These are phyloP conservation scores for Neurospora sp. DNA, from an alignment of 2,329 filamentous ascomycete species.

Conservation along the genomic window DNA sequence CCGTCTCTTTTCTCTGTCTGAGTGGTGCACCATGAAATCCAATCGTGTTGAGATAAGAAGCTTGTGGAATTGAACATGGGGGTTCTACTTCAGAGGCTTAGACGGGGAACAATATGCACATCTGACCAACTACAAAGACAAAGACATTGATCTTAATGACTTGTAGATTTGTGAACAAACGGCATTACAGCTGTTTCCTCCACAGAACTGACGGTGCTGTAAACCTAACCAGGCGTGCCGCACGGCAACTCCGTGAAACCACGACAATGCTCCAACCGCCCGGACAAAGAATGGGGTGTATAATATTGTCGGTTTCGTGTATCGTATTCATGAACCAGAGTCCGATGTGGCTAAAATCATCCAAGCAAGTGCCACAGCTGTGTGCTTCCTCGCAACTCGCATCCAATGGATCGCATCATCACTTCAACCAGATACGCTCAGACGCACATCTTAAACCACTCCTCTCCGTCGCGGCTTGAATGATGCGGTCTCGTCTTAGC, in stretches of 20 bases:
- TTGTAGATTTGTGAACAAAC: neutral
- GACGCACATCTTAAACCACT: neutral
- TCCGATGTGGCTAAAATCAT: neutral
- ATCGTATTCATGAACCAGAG: neutral
- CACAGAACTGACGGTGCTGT: neutral
- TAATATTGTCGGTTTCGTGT: neutral
- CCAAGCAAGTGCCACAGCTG: neutral
- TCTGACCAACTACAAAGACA: neutral
- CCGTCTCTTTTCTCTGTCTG: neutral
- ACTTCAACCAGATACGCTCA: neutral
- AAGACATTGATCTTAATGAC: neutral
- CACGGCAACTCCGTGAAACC: neutral
- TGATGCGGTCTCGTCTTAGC: neutral
- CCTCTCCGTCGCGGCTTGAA: neutral
- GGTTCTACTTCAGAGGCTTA: neutral
- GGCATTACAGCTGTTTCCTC: neutral
- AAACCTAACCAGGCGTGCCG: neutral
- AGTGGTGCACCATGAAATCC: neutral
- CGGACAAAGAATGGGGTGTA: neutral
- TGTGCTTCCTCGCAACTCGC: neutral
- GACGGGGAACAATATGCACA: neutral
- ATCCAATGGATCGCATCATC: neutral
- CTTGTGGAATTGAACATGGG: neutral
- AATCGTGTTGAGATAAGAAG: neutral
- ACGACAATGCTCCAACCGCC: neutral